Evolutionary conservation across 129 eudicot species (phyloP).

Genomic region (sunflower (Helianthus annuus)): HanXRQr2.0-SUNRISE NC_035440.2:68612779-68613278

Average conservation of each 20-base stretch:
- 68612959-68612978: not conserved
- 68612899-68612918: not conserved
- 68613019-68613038: no score
- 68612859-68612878: not conserved
- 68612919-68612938: not conserved
- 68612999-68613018: not conserved
- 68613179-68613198: no score
- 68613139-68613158: no score
- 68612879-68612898: not conserved
- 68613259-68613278: no score
- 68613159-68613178: no score
- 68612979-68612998: not conserved
- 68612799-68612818: not conserved
- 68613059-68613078: not conserved
- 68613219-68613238: no score
- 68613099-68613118: no score
- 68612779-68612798: not conserved
- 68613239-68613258: no score
- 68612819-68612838: not conserved
- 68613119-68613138: no score
- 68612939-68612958: not conserved
- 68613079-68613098: no score
- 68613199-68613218: no score
- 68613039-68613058: not conserved
- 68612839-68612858: not conserved